Evolutionary conservation across 495 filamentous ascomycete species (phyloP), one percentile per base, ranked within the genome.

Genomic region (Aspergillus bertholletiae): DNA sequence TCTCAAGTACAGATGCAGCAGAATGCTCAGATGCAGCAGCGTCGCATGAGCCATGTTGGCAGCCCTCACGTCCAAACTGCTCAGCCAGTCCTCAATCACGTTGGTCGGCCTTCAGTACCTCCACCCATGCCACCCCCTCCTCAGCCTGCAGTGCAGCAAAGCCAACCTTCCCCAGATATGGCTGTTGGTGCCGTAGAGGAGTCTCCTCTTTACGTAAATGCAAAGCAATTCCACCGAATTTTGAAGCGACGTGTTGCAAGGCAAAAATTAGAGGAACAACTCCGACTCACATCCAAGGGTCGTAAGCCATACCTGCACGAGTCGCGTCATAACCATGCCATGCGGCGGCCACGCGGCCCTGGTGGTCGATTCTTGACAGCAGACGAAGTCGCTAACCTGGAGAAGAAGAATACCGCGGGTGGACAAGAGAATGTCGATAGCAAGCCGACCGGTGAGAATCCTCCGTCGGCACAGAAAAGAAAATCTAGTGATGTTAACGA

Each of bases 321-420:
- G 66, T 97, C 94, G n/a, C 81, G 94, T 60, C 94, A 99, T 66
- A 99, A 99, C 62, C 94, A 99, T 69, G 94, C 94, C 8, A 99
- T 99, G 94, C 83, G 95, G 34, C 81, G 94, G 58, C 94, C 94
- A 21, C 85, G 94, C 66, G 94, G 94, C 11, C 94, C 94, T n/a
- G 94, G 94, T 45, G 94, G 94, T 32, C 83, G 94, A 28, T 99
- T 99, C 79, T 71, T 99, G 72, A 99, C 94, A 0, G 93, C 94
- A n/a, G 94, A 99, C 39, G 94, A 98, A 66, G 94, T 97, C 18
- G 88, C 88, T 7, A 86, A 88, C 35, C 94, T 97, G 75, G 94
- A 97, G 62, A 83, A 78, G 54, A 70, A 71, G 40, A 53, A 50
- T 13, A 59, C 57, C 5, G 67, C 34, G 34, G 34, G 69, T 24